These are phyloP conservation scores for Myxozyma mucilagina DNA, from an alignment of 805 yeast species.

Conservation along the genomic window DNA sequence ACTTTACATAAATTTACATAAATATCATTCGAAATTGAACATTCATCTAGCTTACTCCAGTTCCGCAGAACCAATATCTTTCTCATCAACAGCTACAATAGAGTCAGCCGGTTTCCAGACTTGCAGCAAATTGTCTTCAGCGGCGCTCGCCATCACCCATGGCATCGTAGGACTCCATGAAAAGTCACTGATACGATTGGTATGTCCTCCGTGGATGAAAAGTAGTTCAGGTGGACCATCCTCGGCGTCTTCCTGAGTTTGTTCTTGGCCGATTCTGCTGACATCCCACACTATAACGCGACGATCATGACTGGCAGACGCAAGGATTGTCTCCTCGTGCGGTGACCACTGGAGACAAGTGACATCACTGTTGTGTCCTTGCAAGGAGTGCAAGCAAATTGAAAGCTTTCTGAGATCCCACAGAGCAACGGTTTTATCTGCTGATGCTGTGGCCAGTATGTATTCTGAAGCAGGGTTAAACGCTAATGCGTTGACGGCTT, in stretches of 20 bases:
- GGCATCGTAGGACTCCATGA: conserved; percentile 63
- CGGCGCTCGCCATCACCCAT: conserved; percentile 63
- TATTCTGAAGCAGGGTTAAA: conserved; percentile 58
- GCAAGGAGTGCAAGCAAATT: conserved; percentile 60
- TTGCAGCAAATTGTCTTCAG: conserved; percentile 74
- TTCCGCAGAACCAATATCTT: conserved; percentile 39
- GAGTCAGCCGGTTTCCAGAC: conserved; percentile 69
- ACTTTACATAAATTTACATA: not conserved
- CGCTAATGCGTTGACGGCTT: conserved; percentile 66
- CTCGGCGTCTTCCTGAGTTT: conserved; percentile 55
- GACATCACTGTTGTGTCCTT: conserved; percentile 63
- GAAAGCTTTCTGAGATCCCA: conserved; percentile 72
- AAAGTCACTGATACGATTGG: conserved; percentile 64
- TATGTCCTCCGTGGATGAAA: conserved; percentile 87
- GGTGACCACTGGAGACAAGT: conserved; percentile 58
- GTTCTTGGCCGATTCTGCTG: conserved; percentile 53
- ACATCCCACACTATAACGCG: conserved; percentile 77
- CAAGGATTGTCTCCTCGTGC: conserved; percentile 52
- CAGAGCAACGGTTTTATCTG: conserved; percentile 68
- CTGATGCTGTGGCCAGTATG: conserved; percentile 73
- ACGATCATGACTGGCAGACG: conserved; percentile 65
- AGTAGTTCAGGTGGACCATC: conserved; percentile 73
- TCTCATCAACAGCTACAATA: conserved; percentile 45
- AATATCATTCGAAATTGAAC: not conserved
- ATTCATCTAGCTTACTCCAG: conserved; percentile 24